These are phyloP conservation scores for Tricholoma sp. DNA, from an alignment of 768 basidiomycete species.

Conservation along the genomic window DNA sequence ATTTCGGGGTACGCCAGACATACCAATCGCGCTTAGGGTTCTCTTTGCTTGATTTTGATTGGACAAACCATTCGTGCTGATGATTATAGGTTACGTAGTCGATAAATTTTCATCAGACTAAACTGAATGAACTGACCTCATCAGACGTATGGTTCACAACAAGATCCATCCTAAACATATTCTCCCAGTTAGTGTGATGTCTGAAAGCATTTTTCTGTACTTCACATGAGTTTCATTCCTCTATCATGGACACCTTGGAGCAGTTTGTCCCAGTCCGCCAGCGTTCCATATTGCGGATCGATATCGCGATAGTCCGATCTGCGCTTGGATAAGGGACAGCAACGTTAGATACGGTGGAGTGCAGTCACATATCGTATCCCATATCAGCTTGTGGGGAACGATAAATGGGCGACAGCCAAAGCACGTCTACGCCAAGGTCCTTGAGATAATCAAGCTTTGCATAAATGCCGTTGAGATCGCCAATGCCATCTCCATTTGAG, in stretches of 20 bases:
- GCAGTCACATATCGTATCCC: conserved; percentile 64
- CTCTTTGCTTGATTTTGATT: conserved; percentile 45
- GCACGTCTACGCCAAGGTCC: conserved; percentile 58
- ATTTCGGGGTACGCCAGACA: conserved; percentile 61
- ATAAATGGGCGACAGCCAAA: conserved; percentile 75
- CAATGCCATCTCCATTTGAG: conserved; percentile 66
- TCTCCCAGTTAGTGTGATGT: neutral
- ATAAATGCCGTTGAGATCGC: conserved; percentile 64
- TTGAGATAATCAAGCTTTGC: conserved; percentile 65
- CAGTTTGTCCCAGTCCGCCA: conserved; percentile 55
- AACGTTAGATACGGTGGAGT: neutral
- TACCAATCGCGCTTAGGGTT: conserved; percentile 73
- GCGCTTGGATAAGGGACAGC: neutral
- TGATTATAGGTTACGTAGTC: neutral
- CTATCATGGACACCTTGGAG: conserved; percentile 50
- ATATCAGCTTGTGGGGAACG: conserved; percentile 64
- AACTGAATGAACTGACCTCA: conserved; percentile 41
- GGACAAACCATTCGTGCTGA: conserved; percentile 69
- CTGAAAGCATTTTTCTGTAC: conserved; percentile 11
- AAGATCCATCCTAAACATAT: conserved; percentile 57
- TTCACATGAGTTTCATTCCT: conserved; percentile 69
- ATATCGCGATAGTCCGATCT: conserved; percentile 62
- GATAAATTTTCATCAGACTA: neutral
- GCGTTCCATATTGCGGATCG: conserved; percentile 59
- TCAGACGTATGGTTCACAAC: conserved; percentile 73